Conservation (phyloP, 2,329 filamentous ascomycete genomes). For the Cadophora luteo-olivacea region DNA sequence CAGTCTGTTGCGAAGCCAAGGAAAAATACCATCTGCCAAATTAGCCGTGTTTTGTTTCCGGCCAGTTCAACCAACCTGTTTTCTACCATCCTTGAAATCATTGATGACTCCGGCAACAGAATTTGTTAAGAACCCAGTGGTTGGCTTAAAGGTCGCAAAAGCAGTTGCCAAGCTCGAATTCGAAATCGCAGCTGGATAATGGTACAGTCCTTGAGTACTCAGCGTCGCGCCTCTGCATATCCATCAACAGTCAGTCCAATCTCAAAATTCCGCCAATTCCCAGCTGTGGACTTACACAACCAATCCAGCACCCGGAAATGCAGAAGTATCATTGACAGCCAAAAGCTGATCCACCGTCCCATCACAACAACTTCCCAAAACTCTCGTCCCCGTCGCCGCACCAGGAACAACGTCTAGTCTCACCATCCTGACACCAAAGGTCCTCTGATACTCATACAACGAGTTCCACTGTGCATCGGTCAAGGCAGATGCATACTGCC, state of each 20-base stretch:
- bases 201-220: constrained; percentile 59
- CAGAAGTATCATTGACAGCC: constrained; percentile 57
- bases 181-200: constrained; percentile 62
- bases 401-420: constrained; percentile 64
- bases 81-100: constrained; percentile 56
- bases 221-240: constrained; percentile 47
- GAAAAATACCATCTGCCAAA: constrained; percentile 62
- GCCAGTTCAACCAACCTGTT: too few relatives aligned
- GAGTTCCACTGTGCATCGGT: constrained; percentile 61
- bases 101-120: constrained; percentile 65
- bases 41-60: too few relatives aligned
- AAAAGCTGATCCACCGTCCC: constrained; percentile 56
- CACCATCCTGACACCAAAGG: constrained; percentile 65
- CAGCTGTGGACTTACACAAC: constrained; percentile 36
- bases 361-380: constrained; percentile 52
- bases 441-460: constrained; percentile 62
- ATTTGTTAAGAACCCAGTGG: constrained; percentile 47
- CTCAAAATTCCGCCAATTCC: background rate
- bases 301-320: constrained; percentile 60
- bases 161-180: constrained; percentile 60
- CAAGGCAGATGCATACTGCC: constrained; percentile 44
- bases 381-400: constrained; percentile 51
- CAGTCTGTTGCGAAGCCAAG: constrained; percentile 53
- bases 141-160: constrained; percentile 58
- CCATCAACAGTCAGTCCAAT: constrained; percentile 30